Evolutionary conservation across 805 yeast genomes (phyloP).

Genomic region (Yamadazyma paraphyllophila): DNA sequence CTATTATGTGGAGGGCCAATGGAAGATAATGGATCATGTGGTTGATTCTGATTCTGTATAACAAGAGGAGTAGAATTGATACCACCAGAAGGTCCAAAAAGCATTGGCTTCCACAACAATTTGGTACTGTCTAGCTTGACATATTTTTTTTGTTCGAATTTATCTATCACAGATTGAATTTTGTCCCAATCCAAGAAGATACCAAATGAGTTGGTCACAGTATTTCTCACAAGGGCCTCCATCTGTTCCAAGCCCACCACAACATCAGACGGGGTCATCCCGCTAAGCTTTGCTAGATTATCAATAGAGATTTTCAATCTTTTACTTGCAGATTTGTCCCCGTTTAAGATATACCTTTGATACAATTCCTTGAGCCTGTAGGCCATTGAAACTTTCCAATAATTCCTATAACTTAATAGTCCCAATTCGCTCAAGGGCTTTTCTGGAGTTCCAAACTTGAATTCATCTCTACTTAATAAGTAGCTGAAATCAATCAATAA

Average conservation of each 20-base stretch:
- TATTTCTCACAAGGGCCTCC: conserved; percentile 53
- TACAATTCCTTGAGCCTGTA: conserved; percentile 36
- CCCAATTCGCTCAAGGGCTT: conserved; percentile 91
- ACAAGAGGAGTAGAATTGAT: conserved; percentile 57
- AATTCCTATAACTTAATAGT: conserved; percentile 75
- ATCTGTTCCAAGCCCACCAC: conserved; percentile 82
- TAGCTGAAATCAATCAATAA: conserved; percentile 88
- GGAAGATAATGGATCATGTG: conserved; percentile 19
- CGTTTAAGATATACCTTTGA: conserved; percentile 14
- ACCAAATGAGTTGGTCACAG: conserved; percentile 46
- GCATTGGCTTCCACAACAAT: conserved; percentile 77
- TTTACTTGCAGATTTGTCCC: conserved; percentile 19
- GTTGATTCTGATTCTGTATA: not conserved
- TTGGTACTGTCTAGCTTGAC: conserved; percentile 49
- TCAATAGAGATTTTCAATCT: conserved; percentile 45
- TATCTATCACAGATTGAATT: conserved; percentile 41
- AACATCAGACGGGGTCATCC: conserved; percentile 85
- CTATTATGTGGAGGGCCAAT: conserved; percentile 35
- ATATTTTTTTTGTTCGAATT: conserved; percentile 57
- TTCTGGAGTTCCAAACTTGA: conserved; percentile 88
- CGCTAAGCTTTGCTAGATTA: conserved; percentile 65
- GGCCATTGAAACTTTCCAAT: conserved; percentile 75
- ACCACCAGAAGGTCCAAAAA: conserved; percentile 86
- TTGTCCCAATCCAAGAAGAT: conserved; percentile 48
- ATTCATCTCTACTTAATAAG: conserved; percentile 69